Evolutionary conservation across 306 rosid genomes (phyloP).

Genomic region (Benincasa hispida): DNA sequence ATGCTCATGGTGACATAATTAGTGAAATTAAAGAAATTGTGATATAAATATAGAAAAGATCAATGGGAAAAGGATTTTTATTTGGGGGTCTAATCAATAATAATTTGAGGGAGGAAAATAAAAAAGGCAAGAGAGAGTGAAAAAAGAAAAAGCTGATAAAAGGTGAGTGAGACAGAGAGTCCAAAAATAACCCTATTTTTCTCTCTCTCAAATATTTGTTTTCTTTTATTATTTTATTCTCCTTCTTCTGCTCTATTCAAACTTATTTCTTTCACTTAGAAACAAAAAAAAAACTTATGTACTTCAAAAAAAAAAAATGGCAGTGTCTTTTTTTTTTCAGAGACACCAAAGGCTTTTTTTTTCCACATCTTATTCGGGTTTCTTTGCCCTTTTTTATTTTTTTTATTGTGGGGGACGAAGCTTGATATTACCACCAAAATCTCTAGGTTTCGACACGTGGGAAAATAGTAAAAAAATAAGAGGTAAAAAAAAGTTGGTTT

Average conservation of each 20-base stretch:
- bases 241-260: not conserved
- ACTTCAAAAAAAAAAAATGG: not conserved
- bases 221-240: not conserved
- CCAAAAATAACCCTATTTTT: no score
- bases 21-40: no score
- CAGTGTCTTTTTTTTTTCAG: not conserved
- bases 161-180: not conserved
- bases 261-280: not conserved
- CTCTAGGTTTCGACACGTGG: not conserved
- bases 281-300: not conserved
- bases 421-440: not conserved
- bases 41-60: no score
- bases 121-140: not conserved
- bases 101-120: conserved; percentile 5
- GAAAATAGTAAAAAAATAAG: no score
- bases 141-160: not conserved
- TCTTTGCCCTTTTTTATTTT: not conserved
- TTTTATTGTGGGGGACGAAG: not conserved
- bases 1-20: no score
- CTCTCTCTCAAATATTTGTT: not conserved
- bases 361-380: no score
- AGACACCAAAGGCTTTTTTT: no score
- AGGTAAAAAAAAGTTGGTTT: no score
- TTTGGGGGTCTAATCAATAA: conserved; percentile 14
- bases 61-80: no score